These are phyloP conservation scores for Iris macrosiphon DNA, from an alignment of 106 monocot genomes.

Conservation along the genomic window DNA sequence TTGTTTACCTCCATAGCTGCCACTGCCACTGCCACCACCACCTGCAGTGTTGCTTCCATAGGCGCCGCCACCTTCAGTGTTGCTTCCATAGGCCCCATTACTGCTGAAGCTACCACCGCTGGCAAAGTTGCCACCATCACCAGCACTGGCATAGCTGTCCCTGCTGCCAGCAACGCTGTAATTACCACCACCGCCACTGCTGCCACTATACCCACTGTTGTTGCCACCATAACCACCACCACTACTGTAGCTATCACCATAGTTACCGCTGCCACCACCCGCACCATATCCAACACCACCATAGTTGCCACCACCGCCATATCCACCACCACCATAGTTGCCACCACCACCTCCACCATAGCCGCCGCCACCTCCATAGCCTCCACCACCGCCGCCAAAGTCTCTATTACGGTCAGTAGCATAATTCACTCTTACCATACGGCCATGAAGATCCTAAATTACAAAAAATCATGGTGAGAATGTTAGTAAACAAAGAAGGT, in stretches of 20 bases:
- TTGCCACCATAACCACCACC: conserved; percentile 3
- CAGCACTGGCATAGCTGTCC: conserved; percentile 8
- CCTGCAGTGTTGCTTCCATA: not conserved
- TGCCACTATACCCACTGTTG: conserved; percentile 8
- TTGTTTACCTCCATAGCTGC: conserved; percentile 5
- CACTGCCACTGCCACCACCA: too few species aligned
- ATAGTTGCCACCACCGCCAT: not conserved
- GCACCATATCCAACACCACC: not conserved
- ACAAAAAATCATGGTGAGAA: not conserved
- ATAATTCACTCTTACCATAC: conserved; percentile 40
- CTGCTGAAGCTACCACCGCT: not conserved
- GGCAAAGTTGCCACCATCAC: not conserved
- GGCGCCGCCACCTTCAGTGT: not conserved
- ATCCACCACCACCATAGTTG: not conserved
- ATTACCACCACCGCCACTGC: conserved; percentile 9
- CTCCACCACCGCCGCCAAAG: too few species aligned
- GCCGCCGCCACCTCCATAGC: too few species aligned
- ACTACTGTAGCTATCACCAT: not conserved
- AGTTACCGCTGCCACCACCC: not conserved
- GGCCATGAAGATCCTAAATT: conserved; percentile 51
- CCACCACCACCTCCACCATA: conserved; percentile 13
- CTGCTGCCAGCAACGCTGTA: conserved; percentile 5
- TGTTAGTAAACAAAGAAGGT: too few species aligned
- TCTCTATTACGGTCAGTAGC: conserved; percentile 43
- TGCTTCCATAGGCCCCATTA: too few species aligned